Evolutionary conservation across 306 rosid species (phyloP).

Genomic region (Rosa rugosa): DNA sequence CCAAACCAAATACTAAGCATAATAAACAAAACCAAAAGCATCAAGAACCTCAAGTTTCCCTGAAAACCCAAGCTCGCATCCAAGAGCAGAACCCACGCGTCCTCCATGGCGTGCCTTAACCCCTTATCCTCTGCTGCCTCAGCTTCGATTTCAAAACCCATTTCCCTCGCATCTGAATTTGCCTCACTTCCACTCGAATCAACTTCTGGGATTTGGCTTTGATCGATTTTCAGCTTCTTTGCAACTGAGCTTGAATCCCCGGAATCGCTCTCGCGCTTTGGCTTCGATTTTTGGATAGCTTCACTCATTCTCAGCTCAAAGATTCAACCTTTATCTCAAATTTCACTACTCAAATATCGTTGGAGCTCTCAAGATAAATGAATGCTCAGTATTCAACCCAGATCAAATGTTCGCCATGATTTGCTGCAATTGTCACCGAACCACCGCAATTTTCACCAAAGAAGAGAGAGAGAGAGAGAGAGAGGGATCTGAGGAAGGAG

Average conservation of each 20-base stretch:
- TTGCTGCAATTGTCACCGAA: no score
- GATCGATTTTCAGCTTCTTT: constrained; percentile 45
- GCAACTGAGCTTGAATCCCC: constrained; percentile 9
- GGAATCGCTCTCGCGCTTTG: constrained; percentile 29
- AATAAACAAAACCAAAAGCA: not conserved
- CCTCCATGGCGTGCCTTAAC: constrained; percentile 81
- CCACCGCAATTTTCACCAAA: no score
- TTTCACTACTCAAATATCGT: not conserved
- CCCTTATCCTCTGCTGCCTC: constrained; percentile 87
- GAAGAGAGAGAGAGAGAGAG: no score
- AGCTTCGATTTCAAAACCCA: constrained; percentile 62
- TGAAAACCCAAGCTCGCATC: constrained; percentile 59
- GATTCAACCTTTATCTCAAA: not conserved
- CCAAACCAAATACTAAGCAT: not conserved
- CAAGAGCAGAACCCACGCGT: constrained; percentile 68
- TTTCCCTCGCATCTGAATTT: constrained; percentile 21
- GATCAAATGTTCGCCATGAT: no score
- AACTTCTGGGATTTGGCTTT: constrained; percentile 13
- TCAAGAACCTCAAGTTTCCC: constrained; percentile 60
- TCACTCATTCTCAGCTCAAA: constrained; percentile 29
- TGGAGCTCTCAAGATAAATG: not conserved
- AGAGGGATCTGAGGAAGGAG: no score
- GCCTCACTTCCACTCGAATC: constrained; percentile 1
- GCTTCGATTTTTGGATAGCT: constrained; percentile 16
- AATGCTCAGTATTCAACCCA: no score